These are phyloP conservation scores for Eragrostis curvula DNA, from an alignment of 176 grass and related monocot species.

Conservation along the genomic window DNA sequence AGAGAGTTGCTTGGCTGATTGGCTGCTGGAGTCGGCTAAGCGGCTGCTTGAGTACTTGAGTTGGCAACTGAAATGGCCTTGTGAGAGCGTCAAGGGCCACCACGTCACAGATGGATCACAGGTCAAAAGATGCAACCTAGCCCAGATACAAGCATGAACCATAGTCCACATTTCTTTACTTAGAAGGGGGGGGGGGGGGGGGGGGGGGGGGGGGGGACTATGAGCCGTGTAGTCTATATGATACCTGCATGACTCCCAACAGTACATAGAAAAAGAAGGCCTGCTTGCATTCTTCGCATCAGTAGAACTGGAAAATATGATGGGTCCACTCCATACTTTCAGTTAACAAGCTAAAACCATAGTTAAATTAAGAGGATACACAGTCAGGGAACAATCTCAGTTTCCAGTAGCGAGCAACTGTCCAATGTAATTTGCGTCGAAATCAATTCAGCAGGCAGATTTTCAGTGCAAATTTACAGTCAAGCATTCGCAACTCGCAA, in stretches of 20 bases:
- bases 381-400: not conserved
- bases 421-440: not conserved
- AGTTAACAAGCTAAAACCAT: not conserved
- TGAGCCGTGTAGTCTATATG: not conserved
- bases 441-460: not conserved
- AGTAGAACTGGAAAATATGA: not conserved
- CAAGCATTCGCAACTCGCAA: not conserved
- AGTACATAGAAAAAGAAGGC: not conserved
- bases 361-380: not conserved
- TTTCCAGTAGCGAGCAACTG: not conserved
- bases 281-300: not conserved
- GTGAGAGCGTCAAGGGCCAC: conserved; percentile 27
- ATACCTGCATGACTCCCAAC: not conserved
- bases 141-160: conserved; percentile 6
- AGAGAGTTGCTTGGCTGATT: conserved; percentile 28
- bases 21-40: not conserved
- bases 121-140: conserved; percentile 12
- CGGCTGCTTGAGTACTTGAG: not conserved
- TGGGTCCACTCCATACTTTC: not conserved
- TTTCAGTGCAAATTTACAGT: not conserved
- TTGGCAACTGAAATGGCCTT: conserved; percentile 38
- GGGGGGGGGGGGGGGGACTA: too few relatives aligned
- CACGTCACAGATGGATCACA: not conserved
- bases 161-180: not conserved
- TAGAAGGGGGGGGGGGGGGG: too few relatives aligned